These are phyloP conservation scores for Triangularia setosa DNA, from an alignment of 2,329 filamentous ascomycete species.

Conservation along the genomic window DNA sequence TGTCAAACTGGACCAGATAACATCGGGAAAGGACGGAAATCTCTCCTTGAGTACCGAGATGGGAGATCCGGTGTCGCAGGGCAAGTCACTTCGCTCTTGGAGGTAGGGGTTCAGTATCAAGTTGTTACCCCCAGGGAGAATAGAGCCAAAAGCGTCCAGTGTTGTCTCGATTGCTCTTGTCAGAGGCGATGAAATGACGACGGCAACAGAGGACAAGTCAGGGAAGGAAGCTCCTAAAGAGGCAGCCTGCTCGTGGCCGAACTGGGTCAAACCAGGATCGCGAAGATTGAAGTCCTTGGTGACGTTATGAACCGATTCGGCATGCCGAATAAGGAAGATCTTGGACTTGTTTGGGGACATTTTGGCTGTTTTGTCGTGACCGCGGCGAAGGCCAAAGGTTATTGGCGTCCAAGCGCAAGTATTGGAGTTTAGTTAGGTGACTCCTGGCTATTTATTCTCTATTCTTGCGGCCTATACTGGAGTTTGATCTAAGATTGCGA, in stretches of 20 bases:
- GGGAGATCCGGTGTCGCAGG: slow-evolving; percentile 27
- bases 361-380: too few relatives aligned
- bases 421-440: too few relatives aligned
- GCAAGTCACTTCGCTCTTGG: slow-evolving; percentile 28
- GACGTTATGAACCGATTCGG: slow-evolving; percentile 20
- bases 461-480: neutral
- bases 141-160: slow-evolving; percentile 11
- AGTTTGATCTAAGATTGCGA: neutral
- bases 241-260: slow-evolving; percentile 10
- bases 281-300: slow-evolving; percentile 18
- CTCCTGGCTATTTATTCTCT: neutral
- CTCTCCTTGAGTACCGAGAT: slow-evolving; percentile 6
- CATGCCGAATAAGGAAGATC: slow-evolving; percentile 20
- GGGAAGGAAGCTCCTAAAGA: slow-evolving; percentile 5
- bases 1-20: slow-evolving; percentile 9
- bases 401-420: neutral
- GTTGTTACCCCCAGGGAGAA: slow-evolving; percentile 6
- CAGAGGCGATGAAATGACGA: slow-evolving; percentile 18
- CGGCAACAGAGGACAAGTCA: neutral
- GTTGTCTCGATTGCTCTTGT: slow-evolving; percentile 19
- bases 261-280: slow-evolving; percentile 14
- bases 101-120: slow-evolving; percentile 23
- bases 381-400: too few relatives aligned
- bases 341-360: neutral
- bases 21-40: slow-evolving; percentile 16